phyloP scores from a whole-genome alignment of 2,329 filamentous ascomycete species.

The Diaporthe helianthi region DNA sequence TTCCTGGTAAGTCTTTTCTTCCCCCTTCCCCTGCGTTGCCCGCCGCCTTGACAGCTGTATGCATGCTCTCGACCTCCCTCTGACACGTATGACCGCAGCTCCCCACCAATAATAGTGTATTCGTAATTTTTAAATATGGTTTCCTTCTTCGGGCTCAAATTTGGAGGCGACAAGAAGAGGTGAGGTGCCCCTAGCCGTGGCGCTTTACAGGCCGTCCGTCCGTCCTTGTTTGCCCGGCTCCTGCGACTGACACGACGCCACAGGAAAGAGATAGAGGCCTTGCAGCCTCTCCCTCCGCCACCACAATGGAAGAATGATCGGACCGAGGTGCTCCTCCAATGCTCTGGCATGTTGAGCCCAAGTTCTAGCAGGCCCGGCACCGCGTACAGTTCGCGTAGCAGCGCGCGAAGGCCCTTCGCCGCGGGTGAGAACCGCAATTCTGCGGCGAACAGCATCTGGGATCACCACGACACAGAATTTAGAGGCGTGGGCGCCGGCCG shows the following conservation, averaged over 20 bases:
- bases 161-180: constrained; percentile 65
- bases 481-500: constrained; percentile 12
- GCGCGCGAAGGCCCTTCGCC: constrained; percentile 35
- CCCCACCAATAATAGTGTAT: neutral
- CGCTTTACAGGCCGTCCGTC: neutral
- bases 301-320: constrained; percentile 34
- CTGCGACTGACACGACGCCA: constrained; percentile 14
- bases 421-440: constrained; percentile 1
- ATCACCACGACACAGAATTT: constrained; percentile 34
- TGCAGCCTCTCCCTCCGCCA: constrained; percentile 16
- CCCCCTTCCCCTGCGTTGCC: too few species aligned
- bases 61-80: neutral
- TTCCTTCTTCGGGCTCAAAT: constrained; percentile 64
- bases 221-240: neutral
- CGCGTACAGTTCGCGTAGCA: constrained; percentile 16
- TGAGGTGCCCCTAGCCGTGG: constrained; percentile 44
- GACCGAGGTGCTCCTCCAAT: constrained; percentile 29
- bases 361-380: constrained; percentile 17
- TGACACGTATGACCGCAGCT: neutral
- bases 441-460: constrained; percentile 22
- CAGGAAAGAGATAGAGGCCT: constrained; percentile 24
- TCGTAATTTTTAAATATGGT: constrained; percentile 52
- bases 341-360: constrained; percentile 17
- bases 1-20: neutral
- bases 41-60: neutral